Conservation (phyloP, 2,329 filamentous ascomycete species). For the Sclerotinia glacialis region DNA sequence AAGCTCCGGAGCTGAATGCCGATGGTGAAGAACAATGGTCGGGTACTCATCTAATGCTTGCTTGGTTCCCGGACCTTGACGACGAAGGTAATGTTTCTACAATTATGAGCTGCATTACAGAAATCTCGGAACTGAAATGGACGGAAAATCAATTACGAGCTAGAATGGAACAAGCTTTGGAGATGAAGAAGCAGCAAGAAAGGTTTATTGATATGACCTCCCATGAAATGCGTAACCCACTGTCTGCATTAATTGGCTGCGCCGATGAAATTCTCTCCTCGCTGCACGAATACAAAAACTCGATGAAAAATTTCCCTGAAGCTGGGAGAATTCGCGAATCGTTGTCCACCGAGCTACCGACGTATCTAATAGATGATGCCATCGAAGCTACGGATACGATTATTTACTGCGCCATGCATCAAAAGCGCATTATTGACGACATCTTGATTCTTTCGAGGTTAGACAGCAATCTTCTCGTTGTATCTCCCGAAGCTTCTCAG, state of each 20-base stretch:
- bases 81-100: slow-evolving; percentile 62
- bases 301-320: slow-evolving; percentile 50
- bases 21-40: slow-evolving; percentile 10
- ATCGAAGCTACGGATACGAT: slow-evolving; percentile 77
- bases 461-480: slow-evolving; percentile 65
- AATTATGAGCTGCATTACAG: slow-evolving; percentile 76
- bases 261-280: slow-evolving; percentile 51
- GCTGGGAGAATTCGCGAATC: slow-evolving; percentile 38
- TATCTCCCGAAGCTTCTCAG: slow-evolving; percentile 67
- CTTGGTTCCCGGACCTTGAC: slow-evolving; percentile 57
- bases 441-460: slow-evolving; percentile 66
- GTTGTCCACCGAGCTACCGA: slow-evolving; percentile 38
- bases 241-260: slow-evolving; percentile 71
- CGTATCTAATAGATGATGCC: slow-evolving; percentile 55
- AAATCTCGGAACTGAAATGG: slow-evolving; percentile 83
- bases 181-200: slow-evolving; percentile 66
- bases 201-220: slow-evolving; percentile 75
- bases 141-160: slow-evolving; percentile 29
- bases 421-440: slow-evolving; percentile 65
- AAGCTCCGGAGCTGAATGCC: neutral
- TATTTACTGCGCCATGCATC: slow-evolving; percentile 69
- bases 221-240: slow-evolving; percentile 72
- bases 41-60: slow-evolving; percentile 17
- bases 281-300: slow-evolving; percentile 61
- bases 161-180: slow-evolving; percentile 52